These are phyloP conservation scores for Nigrospora oryzae DNA, from an alignment of 2,329 filamentous ascomycete species.

Conservation along the genomic window DNA sequence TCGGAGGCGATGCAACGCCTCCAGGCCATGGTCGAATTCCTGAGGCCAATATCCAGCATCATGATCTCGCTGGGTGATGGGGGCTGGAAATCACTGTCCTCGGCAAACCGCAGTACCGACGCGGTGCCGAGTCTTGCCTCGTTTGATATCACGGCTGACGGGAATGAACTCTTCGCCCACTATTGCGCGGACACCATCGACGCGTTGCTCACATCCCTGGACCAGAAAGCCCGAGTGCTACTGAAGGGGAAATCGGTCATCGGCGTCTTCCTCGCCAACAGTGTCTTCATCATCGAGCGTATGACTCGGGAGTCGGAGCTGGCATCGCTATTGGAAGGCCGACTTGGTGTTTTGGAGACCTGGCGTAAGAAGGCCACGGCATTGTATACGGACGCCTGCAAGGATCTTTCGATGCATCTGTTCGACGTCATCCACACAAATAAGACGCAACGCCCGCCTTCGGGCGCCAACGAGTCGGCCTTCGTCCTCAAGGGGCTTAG, in stretches of 20 bases:
- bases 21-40: conserved; percentile 78
- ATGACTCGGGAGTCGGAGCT: conserved; percentile 79
- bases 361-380: conserved; percentile 84
- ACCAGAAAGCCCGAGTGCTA: conserved; percentile 62
- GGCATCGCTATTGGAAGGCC: conserved; percentile 57
- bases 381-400: conserved; percentile 80
- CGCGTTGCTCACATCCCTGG: conserved; percentile 64
- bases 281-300: conserved; percentile 73
- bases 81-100: conserved; percentile 62
- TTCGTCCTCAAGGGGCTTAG: conserved; percentile 76
- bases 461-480: conserved; percentile 69
- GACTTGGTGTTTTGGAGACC: conserved; percentile 60
- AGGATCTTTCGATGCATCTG: conserved; percentile 75
- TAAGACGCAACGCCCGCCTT: conserved; percentile 62
- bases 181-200: conserved; percentile 90
- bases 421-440: conserved; percentile 91
- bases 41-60: conserved; percentile 78
- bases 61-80: conserved; percentile 89
- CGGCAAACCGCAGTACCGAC: conserved; percentile 47
- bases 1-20: conserved; percentile 79
- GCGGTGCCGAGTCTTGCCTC: conserved; percentile 64
- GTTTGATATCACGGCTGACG: conserved; percentile 84
- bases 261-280: conserved; percentile 89
- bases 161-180: conserved; percentile 77
- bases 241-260: conserved; percentile 71